Evolutionary conservation across 805 yeast species (phyloP), one percentile per base, ranked within the genome.

Genomic region (Yamadazyma takamatsuzukensis): DNA sequence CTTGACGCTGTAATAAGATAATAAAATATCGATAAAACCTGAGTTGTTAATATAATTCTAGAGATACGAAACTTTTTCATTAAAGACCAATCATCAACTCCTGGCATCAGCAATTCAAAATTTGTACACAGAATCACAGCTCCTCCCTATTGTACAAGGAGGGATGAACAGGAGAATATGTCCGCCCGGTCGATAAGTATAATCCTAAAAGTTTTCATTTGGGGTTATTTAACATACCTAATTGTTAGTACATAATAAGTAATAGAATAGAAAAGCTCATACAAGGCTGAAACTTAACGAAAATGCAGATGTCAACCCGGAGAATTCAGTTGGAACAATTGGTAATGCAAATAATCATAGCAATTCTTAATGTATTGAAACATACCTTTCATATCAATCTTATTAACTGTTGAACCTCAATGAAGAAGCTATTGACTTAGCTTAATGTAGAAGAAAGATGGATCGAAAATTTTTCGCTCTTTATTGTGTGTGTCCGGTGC

Each of bases 221-320:
- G 27, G 25, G 29, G 29, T 26, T 24, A 9, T 18, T 9, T 9
- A 13, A 39, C 44, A 34, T 47, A 47, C 48, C 50, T 43, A 25
- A 34, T 21, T 36, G 53, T 49, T 51, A 51, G 52, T 47, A 43
- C 15, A n/a, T 21, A 18, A 26, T 25, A 18, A 24, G 7, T 17
- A 10, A 21, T 25, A 14, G 30, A 16, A 19, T 15, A 26, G 14
- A 18, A 36, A 21, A 53, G 70, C 72, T 66, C 72, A 66, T 66
- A 66, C 72, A 66, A 66, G 72, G 72, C 72, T 66, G 72, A 66
- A 66, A 66, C 72, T 66, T 66, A 66, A 66, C 72, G 72, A 66
- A 30, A 54, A 55, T 63, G 69, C 69, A 44, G 51, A 64, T 66
- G 72, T 66, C 72, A 64, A 66, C 72, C 54, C 56, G 69, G 68